Base-by-base conservation (phyloP, 768 basidiomycete genomes). In the Suillus plorans region DNA sequence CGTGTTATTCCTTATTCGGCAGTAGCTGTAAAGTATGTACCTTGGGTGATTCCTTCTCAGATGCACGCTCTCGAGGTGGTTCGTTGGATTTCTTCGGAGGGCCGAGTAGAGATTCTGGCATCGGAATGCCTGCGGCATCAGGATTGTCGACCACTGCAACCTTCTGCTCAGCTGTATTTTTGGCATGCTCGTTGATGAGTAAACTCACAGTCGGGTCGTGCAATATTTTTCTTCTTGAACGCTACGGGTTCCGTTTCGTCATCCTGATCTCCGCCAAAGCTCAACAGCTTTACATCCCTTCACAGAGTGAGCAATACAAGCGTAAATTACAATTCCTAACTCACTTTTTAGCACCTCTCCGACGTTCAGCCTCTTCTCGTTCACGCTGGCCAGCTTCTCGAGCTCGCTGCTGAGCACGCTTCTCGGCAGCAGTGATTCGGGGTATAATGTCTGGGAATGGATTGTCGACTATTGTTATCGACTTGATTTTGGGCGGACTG, bases 361-460 rank as follows among this genome's bases (percentile, higher is more conserved):
- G 82, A 44, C 87, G 83, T 66, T 85, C 82, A 42, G 82, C 85
- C 68, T 93, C 91, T 70, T 94, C 93, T n/a, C 91, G 80, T 73
- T 94, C 91, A 60, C 84, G 82, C 69, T 89, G 89, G 1, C 85
- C 88, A 66, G 87, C 83, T 71, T 94, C 89, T 47, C 87, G 85
- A 2, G 96, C 97, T 62, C 84, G 84, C 66, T 89, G 89, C 73
- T 99, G 97, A 0, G 82, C 89, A 47, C 89, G 85, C 67, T 91
- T 90, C 78, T 99, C 97, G 2, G 88, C 94, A 1, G 95, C 95
- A 1, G 97, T 99, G 66, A 99, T 99, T 31, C 97, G 89, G 5
- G 97, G 97, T 44, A 95, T 85, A 68, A 99, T 97, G 72, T 99
- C 96, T 62, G 90, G 86, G 74, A 97, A 98, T 0, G 97, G 97